These are phyloP conservation scores for Ramaria rubella DNA, from an alignment of 768 basidiomycete species.

Conservation along the genomic window DNA sequence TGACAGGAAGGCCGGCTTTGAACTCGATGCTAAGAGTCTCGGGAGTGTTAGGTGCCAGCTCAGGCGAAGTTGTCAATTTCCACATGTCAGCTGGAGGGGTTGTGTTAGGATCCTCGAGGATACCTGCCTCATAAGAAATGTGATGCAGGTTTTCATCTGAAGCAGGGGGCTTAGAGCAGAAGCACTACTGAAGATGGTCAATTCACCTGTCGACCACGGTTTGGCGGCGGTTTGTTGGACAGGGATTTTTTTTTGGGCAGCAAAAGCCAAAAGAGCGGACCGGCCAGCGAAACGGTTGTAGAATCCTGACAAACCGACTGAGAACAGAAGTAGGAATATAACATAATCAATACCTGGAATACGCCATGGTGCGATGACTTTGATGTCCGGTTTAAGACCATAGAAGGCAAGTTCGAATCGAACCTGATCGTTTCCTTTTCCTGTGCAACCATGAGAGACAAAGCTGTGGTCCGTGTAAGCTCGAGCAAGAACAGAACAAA, in stretches of 20 bases:
- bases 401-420: conserved; percentile 99
- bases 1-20: conserved; percentile 77
- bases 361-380: conserved; percentile 98
- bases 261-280: conserved; percentile 85
- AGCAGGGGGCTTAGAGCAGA: neutral
- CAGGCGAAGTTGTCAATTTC: conserved; percentile 87
- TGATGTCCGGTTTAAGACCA: conserved; percentile 96
- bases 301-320: conserved; percentile 52
- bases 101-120: conserved; percentile 92
- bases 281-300: conserved; percentile 97
- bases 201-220: conserved; percentile 85
- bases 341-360: conserved; percentile 59
- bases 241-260: conserved; percentile 81
- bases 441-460: conserved; percentile 97
- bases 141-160: conserved; percentile 97
- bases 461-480: conserved; percentile 43
- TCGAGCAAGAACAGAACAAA: neutral
- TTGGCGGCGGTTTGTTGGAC: conserved; percentile 93
- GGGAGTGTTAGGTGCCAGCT: conserved; percentile 71
- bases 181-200: neutral
- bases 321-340: neutral
- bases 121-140: conserved; percentile 99
- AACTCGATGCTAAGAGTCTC: conserved; percentile 85
- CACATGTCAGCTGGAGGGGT: conserved; percentile 98
- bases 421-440: conserved; percentile 99